These are phyloP conservation scores for Aspergillus puulaauensis DNA, from an alignment of 2,329 filamentous ascomycete species.

Conservation along the genomic window DNA sequence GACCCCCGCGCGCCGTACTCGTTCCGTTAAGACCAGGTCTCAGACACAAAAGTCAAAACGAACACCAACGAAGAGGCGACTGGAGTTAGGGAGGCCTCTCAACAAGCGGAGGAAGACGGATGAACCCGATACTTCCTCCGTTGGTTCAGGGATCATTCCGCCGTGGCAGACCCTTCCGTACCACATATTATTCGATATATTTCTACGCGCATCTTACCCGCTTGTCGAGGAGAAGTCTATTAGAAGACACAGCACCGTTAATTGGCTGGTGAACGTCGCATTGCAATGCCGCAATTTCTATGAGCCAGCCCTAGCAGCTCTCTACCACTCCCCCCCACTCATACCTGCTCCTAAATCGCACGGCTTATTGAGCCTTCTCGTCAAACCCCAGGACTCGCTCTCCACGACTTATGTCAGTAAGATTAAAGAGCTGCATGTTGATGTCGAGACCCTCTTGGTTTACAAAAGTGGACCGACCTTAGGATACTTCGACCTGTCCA, in stretches of 20 bases:
- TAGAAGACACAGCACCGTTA: conserved; percentile 25
- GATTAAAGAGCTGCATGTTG: conserved; percentile 67
- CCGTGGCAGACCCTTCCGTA: conserved; percentile 66
- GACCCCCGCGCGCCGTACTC: conserved; percentile 17
- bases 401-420: conserved; percentile 68
- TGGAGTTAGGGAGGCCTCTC: conserved; percentile 22
- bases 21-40: conserved; percentile 18
- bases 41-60: conserved; percentile 22
- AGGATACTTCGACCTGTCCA: conserved; percentile 56
- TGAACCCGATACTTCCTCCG: conserved; percentile 12
- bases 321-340: conserved; percentile 70
- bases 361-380: conserved; percentile 54
- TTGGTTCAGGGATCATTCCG: conserved; percentile 45
- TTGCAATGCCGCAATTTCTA: conserved; percentile 64
- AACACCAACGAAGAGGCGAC: conserved; percentile 12
- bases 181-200: conserved; percentile 67
- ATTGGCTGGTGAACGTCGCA: conserved; percentile 66
- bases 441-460: conserved; percentile 59
- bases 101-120: conserved; percentile 28
- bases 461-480: conserved; percentile 54
- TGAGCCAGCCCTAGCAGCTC: conserved; percentile 70
- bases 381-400: conserved; percentile 51
- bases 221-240: conserved; percentile 45
- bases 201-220: conserved; percentile 64
- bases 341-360: conserved; percentile 52